A percentile compares a stretch with the other conserved stretches of the same genome.
These are phyloP conservation scores for Emergomyces orientalis DNA, from an alignment of 2,329 filamentous ascomycete genomes.

Conservation along the genomic window DNA sequence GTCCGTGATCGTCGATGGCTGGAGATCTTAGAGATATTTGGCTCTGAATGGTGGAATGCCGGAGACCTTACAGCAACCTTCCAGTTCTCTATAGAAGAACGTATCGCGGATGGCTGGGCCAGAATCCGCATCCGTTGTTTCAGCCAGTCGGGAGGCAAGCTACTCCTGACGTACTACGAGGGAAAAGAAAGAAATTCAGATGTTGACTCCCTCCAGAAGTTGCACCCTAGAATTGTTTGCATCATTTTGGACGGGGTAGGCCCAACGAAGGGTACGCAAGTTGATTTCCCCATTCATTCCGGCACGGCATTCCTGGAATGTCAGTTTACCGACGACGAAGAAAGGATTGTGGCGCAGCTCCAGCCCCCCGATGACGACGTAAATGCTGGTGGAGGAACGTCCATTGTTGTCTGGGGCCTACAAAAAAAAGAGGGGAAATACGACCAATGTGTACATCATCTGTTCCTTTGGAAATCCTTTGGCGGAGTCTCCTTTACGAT, in stretches of 20 bases:
- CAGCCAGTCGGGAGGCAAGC: constrained; percentile 4
- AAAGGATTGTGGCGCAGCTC: background rate
- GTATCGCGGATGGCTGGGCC: background rate
- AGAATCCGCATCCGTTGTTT: constrained; percentile 7
- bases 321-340: constrained; percentile 8
- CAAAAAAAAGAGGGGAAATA: constrained; percentile 4
- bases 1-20: constrained; percentile 1
- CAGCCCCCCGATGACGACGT: constrained; percentile 3
- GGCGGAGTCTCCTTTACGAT: constrained; percentile 1
- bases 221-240: background rate
- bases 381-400: background rate
- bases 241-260: background rate
- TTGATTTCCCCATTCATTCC: constrained; percentile 7
- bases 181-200: background rate
- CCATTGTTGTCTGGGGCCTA: constrained; percentile 7
- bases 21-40: constrained; percentile 5
- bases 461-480: constrained; percentile 7
- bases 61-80: background rate
- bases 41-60: constrained; percentile 6
- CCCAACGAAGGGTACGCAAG: constrained; percentile 3
- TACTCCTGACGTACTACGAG: constrained; percentile 6
- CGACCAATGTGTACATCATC: background rate
- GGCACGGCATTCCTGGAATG: constrained; percentile 1
- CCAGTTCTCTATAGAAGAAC: constrained; percentile 3
- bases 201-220: background rate